These are phyloP conservation scores for Colletotrichum cuscutae DNA, from an alignment of 2,329 filamentous ascomycete species.

Conservation along the genomic window DNA sequence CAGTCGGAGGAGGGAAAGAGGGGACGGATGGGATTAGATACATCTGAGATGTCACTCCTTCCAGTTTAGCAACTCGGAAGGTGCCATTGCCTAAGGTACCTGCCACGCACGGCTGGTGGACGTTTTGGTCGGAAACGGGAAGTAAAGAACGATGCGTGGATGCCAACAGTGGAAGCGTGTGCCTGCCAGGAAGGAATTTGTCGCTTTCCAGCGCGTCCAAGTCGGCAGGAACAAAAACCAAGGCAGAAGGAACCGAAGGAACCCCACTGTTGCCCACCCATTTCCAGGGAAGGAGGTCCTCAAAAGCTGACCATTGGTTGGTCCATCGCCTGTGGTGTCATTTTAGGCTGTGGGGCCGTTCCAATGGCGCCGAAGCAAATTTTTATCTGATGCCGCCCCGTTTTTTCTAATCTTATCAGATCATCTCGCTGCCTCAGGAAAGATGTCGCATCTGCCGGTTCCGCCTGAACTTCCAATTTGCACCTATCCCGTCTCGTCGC, in stretches of 20 bases:
- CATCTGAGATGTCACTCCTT: neutral
- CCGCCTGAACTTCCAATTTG: neutral
- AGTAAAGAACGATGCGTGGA: neutral
- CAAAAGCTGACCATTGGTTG: conserved; percentile 1
- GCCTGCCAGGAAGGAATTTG: too few relatives aligned
- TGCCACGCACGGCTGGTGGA: neutral
- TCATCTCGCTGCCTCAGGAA: conserved; percentile 14
- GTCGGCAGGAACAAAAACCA: conserved; percentile 9
- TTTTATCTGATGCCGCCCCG: conserved; percentile 29
- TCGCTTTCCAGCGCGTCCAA: too few relatives aligned
- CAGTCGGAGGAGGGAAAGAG: neutral
- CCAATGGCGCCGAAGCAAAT: conserved; percentile 14
- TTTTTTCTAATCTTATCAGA: conserved; percentile 36
- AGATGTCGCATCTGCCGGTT: neutral
- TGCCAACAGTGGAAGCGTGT: too few relatives aligned
- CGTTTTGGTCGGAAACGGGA: neutral
- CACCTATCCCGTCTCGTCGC: neutral
- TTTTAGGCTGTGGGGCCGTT: conserved; percentile 10
- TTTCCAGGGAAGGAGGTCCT: neutral
- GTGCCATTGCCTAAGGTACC: too few relatives aligned
- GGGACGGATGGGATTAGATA: neutral
- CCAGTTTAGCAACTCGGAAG: neutral
- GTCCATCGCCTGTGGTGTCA: neutral
- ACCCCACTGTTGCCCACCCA: neutral
- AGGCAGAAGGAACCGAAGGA: neutral